Base-by-base conservation (phyloP, 1,139 yeast genomes). In the Blastobotrys buckinghamii region DNA sequence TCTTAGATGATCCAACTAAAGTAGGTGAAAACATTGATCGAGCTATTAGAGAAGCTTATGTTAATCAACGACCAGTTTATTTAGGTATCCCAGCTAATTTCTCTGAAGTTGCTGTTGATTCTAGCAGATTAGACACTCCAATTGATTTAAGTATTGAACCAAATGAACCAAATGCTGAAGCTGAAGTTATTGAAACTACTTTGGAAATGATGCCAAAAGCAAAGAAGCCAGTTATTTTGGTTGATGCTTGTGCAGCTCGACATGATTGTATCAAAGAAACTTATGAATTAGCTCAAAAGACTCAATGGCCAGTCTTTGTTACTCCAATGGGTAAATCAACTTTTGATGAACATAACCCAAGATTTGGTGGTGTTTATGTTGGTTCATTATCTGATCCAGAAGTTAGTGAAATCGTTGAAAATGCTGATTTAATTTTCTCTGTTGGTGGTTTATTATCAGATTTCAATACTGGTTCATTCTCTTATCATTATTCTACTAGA, bases 241-340 rank as follows among this genome's bases (percentile, higher is more conserved):
- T 86, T 43, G 96, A 87, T 70, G 95, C 96, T 38, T 86, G 95
- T 75, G 88, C 90, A 53, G 72, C 83, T 47, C 78, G 95, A 71
- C 95, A 86, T 68, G 75, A 75, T 56, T 84, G 82, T 60, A 76
- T 75, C 61, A 70, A 67, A 33, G 88, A 83, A 68, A 82, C 85
- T 52, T 72, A 69, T 55, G 67, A 73, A 57, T 76, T 87, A 63
- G 84, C 84, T 49, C 78, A 80, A 58, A 62, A 71, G 47, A 84
- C 95, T 43, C 82, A 84, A 65, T 86, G 81, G 79, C 94, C 95
- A 36, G 85, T 84, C 33, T 86, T 79, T 70, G 84, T 84, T 49
- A 86, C 95, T 47, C 95, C 96, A 56, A 85, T 87, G 95, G 95
- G 95, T 69, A 86, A 86, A 71, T 84, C 89, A 55, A 76, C 79